A percentile compares a stretch with the other conserved stretches of the same genome.
Conservation (phyloP, 116 monocot species). For the Papilionanthe hybrid region DNA sequence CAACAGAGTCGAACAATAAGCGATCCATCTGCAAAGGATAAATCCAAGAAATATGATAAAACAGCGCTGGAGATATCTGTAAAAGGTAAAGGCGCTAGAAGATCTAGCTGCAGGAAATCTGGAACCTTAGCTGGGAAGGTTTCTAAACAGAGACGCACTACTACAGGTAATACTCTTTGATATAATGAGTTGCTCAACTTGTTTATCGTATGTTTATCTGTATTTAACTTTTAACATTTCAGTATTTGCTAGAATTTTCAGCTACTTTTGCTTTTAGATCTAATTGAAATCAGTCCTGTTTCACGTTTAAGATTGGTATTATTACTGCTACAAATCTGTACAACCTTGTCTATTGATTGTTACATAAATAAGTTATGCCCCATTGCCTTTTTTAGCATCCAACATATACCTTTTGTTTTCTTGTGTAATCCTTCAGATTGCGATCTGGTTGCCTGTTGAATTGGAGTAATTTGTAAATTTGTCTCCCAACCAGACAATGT, state of each 20-base stretch:
- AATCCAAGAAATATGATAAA: slow-evolving; percentile 1
- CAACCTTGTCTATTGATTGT: background rate
- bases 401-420: background rate
- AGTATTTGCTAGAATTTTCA: background rate
- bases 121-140: slow-evolving; percentile 14
- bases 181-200: background rate
- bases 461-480: background rate
- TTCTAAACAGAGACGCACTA: slow-evolving; percentile 18
- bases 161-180: slow-evolving; percentile 13
- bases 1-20: background rate
- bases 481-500: background rate
- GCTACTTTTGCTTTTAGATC: background rate
- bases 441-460: background rate
- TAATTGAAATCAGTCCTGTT: background rate
- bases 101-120: slow-evolving; percentile 20
- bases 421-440: background rate
- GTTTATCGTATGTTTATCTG: background rate
- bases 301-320: background rate
- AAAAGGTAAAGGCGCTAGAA: slow-evolving; percentile 7
- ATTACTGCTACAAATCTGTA: background rate
- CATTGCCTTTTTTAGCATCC: background rate
- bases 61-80: background rate
- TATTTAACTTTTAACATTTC: background rate
- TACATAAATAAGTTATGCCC: background rate
- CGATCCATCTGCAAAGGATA: slow-evolving; percentile 1